A percentile compares a stretch with the other conserved stretches of the same genome.
These are phyloP conservation scores for Chamaenerion angustifolium DNA, from an alignment of 345 rosid species.

Conservation along the genomic window DNA sequence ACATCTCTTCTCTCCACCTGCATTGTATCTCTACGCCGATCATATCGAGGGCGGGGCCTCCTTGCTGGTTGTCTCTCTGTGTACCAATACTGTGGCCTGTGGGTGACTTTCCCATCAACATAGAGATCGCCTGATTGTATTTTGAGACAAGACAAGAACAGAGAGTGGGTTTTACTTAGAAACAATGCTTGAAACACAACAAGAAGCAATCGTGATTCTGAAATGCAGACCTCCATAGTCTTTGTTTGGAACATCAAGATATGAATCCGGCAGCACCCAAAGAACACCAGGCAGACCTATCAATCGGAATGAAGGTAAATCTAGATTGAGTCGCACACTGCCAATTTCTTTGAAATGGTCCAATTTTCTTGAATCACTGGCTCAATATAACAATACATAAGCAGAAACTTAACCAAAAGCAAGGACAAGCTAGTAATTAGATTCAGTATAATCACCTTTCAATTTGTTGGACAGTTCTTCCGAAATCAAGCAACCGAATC, in stretches of 20 bases:
- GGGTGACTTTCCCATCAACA: slow-evolving; percentile 77
- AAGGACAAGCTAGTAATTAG: too few relatives aligned
- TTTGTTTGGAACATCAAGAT: slow-evolving; percentile 88
- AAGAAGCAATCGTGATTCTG: background rate
- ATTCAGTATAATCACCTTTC: slow-evolving; percentile 45
- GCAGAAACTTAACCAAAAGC: background rate
- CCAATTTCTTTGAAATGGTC: too few relatives aligned
- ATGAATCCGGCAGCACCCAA: slow-evolving; percentile 95
- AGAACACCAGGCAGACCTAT: slow-evolving; percentile 77
- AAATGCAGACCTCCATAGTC: slow-evolving; percentile 79
- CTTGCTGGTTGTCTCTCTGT: slow-evolving; percentile 41
- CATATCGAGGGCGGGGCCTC: slow-evolving; percentile 56
- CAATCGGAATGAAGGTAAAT: slow-evolving; percentile 4
- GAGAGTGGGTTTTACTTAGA: background rate
- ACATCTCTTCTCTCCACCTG: slow-evolving; percentile 49
- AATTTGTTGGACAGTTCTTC: slow-evolving; percentile 88
- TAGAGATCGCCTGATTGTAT: slow-evolving; percentile 57
- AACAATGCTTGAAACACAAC: background rate
- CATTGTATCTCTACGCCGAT: slow-evolving; percentile 61
- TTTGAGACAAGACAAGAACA: background rate
- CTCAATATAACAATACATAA: too few relatives aligned
- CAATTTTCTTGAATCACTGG: background rate
- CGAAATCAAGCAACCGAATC: slow-evolving; percentile 86
- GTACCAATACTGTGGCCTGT: slow-evolving; percentile 64
- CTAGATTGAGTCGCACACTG: too few relatives aligned